Evolutionary conservation across 768 basidiomycete genomes (phyloP), one percentile per base, ranked within the genome.

Genomic region (Hydnomerulius pinastri): DNA sequence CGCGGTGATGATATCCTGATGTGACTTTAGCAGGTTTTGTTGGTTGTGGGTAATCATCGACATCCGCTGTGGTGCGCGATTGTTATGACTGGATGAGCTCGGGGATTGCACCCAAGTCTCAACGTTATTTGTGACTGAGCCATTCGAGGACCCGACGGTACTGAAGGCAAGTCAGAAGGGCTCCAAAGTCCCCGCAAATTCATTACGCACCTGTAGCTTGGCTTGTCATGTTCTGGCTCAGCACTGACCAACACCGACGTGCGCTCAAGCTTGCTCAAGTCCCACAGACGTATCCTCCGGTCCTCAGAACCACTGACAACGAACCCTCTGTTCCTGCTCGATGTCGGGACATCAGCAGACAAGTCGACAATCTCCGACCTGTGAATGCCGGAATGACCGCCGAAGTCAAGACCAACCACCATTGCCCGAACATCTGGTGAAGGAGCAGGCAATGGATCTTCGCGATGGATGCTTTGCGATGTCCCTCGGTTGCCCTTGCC

Each of bases 251-350:
- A 70, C 17, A 98, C 78, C 0, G 80, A 75, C 10, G 93, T 92
- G 25, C 85, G 79, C 50, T 90, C 85, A 23, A 85, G 66, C 57
- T 78, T 81, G 7, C 75, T 81, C 50, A 97, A 65, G 67, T 98
- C 94, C 94, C 93, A 98, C 55, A 92, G 75, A 21, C 92, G 78
- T 33, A 99, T 77, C 58, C 85, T 86, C 42, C 87, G 79, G 68
- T 99, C 97, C 59, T 95, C 91, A 0, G 94, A 96, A 1, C 92
- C 96, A 20, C 82, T 92, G 24, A 98, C 70, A 67, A 96, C 76
- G 65, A 85, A 98, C 0, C 90, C 92, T 28, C 80, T 74, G 27
- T 73, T 70, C 18, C 77, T 71, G n/a, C 69, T 68, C 17, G 73
- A 67, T 11, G 65, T 60, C 29, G 66, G 67, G 20, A 71, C 60